Evolutionary conservation across 2,329 filamentous ascomycete species (phyloP).

Genomic region (Trichoderma guizhouense): DNA sequence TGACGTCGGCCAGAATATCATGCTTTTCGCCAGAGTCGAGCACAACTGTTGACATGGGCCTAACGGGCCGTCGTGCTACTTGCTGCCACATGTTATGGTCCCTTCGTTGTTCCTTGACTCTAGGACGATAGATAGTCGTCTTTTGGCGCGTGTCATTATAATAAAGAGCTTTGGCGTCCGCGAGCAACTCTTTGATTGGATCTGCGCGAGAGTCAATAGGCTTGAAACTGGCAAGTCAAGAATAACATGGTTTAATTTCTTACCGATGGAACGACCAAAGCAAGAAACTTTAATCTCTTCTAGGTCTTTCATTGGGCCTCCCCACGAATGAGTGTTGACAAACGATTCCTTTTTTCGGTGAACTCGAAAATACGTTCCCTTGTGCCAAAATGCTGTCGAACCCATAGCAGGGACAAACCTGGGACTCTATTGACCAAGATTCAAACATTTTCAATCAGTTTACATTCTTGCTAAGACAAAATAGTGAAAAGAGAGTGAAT

Average conservation of each 20-base stretch:
- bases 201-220: slow-evolving; percentile 26
- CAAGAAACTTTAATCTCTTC: slow-evolving; percentile 54
- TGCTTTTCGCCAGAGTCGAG: slow-evolving; percentile 65
- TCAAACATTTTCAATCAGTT: neutral
- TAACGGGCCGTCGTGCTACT: slow-evolving; percentile 60
- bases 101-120: slow-evolving; percentile 43
- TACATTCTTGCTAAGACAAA: neutral
- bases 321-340: slow-evolving; percentile 32
- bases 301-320: slow-evolving; percentile 45
- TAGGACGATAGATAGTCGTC: slow-evolving; percentile 56
- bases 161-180: slow-evolving; percentile 51
- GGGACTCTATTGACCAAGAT: slow-evolving; percentile 37
- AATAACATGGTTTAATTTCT: slow-evolving; percentile 10
- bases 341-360: slow-evolving; percentile 44
- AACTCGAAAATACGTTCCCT: slow-evolving; percentile 48
- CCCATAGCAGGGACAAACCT: slow-evolving; percentile 54
- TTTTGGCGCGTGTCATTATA: slow-evolving; percentile 52
- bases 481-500: neutral
- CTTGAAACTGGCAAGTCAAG: neutral
- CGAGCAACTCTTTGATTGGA: slow-evolving; percentile 55
- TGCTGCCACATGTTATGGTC: slow-evolving; percentile 51
- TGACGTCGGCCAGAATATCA: slow-evolving; percentile 66
- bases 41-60: slow-evolving; percentile 73
- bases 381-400: slow-evolving; percentile 52
- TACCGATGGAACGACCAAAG: slow-evolving; percentile 45